These are phyloP conservation scores for Lenzites betulinus DNA, from an alignment of 768 basidiomycete genomes.

Conservation along the genomic window DNA sequence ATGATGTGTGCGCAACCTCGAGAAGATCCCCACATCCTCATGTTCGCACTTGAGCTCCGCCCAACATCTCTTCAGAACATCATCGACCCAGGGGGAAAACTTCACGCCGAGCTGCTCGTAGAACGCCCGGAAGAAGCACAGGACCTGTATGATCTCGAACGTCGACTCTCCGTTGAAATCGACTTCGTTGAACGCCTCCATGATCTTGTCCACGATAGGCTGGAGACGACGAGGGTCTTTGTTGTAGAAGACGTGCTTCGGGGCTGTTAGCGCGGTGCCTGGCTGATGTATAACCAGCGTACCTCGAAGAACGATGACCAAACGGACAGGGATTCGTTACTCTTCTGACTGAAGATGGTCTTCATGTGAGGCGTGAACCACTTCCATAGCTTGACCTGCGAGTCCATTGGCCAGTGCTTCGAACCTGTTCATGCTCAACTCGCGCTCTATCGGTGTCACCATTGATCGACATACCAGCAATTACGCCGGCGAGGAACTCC, in stretches of 20 bases:
- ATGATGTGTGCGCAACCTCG: slow-evolving; percentile 22
- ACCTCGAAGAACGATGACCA: slow-evolving; percentile 85
- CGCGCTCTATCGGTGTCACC: neutral
- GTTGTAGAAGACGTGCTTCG: slow-evolving; percentile 72
- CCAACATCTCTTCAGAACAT: slow-evolving; percentile 69
- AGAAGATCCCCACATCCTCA: slow-evolving; percentile 56
- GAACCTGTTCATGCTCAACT: slow-evolving; percentile 48
- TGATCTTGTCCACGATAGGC: slow-evolving; percentile 73
- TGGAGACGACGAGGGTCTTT: slow-evolving; percentile 84
- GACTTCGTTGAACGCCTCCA: slow-evolving; percentile 59
- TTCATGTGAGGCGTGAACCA: slow-evolving; percentile 77
- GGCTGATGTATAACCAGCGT: slow-evolving; percentile 12
- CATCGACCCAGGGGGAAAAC: slow-evolving; percentile 76
- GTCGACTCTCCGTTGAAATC: slow-evolving; percentile 85
- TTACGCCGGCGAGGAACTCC: slow-evolving; percentile 76
- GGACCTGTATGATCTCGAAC: slow-evolving; percentile 73
- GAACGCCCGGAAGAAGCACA: slow-evolving; percentile 68
- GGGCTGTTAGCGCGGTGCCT: neutral
- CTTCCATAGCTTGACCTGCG: slow-evolving; percentile 70
- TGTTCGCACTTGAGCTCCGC: slow-evolving; percentile 70
- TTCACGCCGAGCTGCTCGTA: slow-evolving; percentile 79
- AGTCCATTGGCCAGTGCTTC: slow-evolving; percentile 83
- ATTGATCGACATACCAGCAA: slow-evolving; percentile 49
- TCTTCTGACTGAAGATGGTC: slow-evolving; percentile 66
- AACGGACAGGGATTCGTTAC: slow-evolving; percentile 77